phyloP scores from a whole-genome alignment of 225 moss, liverwort and hornwort species.

The Physcomitrellopsis africana region DNA sequence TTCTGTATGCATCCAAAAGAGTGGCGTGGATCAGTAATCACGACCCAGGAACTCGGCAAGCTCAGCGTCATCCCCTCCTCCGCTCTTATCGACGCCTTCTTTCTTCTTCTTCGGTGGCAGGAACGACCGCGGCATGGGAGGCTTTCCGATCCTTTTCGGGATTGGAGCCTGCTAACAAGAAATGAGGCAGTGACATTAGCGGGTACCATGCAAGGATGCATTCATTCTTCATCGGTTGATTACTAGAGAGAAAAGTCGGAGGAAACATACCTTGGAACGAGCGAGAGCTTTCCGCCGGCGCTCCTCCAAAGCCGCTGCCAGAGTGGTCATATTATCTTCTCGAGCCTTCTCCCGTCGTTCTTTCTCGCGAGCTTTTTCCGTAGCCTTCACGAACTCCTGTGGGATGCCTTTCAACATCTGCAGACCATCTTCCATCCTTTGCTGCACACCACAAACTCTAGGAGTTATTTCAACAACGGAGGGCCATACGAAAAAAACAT shows the following conservation, averaged over 20 bases:
- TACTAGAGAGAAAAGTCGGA: background rate
- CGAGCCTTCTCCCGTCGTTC: slow-evolving; percentile 77
- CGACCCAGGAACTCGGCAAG: slow-evolving; percentile 54
- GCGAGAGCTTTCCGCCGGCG: slow-evolving; percentile 71
- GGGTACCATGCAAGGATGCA: background rate
- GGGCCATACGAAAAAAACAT: background rate
- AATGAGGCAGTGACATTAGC: background rate
- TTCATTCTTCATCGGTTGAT: background rate
- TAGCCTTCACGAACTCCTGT: slow-evolving; percentile 63
- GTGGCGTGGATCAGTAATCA: slow-evolving; percentile 39
- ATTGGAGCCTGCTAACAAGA: slow-evolving; percentile 43
- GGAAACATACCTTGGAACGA: slow-evolving; percentile 60
- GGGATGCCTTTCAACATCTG: slow-evolving; percentile 58
- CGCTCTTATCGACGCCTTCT: background rate
- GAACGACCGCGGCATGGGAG: slow-evolving; percentile 52
- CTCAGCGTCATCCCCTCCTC: slow-evolving; percentile 47
- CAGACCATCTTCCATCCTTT: slow-evolving; percentile 81
- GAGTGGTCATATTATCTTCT: slow-evolving; percentile 66
- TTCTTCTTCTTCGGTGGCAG: slow-evolving; percentile 47
- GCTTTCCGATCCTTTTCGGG: slow-evolving; percentile 58
- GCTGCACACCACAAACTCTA: slow-evolving; percentile 41
- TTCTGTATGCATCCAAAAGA: background rate
- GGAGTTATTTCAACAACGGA: background rate
- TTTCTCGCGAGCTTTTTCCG: slow-evolving; percentile 81
- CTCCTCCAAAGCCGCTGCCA: slow-evolving; percentile 57